A percentile compares a stretch with the other conserved stretches of the same genome.
phyloP scores from a whole-genome alignment of 2,329 filamentous ascomycete species.

The Ophiostoma pallidulum region DNA sequence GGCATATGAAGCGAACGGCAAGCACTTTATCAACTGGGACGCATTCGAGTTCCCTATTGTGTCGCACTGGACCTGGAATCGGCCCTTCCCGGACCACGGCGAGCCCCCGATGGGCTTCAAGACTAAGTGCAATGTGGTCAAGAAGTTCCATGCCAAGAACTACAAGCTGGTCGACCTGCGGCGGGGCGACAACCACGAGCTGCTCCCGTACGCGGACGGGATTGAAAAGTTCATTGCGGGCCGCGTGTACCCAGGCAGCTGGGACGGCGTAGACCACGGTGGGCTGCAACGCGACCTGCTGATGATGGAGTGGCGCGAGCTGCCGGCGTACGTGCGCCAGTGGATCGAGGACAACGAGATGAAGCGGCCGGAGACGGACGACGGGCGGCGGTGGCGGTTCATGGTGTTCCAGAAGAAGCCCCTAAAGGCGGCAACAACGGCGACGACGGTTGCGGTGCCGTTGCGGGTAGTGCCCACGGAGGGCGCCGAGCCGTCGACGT shows the following conservation, averaged over 20 bases:
- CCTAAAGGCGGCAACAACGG: slow-evolving; percentile 18
- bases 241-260: slow-evolving; percentile 29
- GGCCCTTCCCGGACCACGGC: slow-evolving; percentile 24
- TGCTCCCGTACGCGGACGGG: slow-evolving; percentile 21
- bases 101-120: slow-evolving; percentile 22
- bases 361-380: slow-evolving; percentile 6
- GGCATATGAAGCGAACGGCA: slow-evolving; percentile 7
- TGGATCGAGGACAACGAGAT: slow-evolving; percentile 27
- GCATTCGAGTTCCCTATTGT: slow-evolving; percentile 21
- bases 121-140: slow-evolving; percentile 21
- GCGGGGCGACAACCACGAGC: slow-evolving; percentile 2
- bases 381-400: slow-evolving; percentile 15
- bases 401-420: slow-evolving; percentile 15
- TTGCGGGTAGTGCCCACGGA: slow-evolving; percentile 4
- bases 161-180: slow-evolving; percentile 23
- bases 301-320: slow-evolving; percentile 27
- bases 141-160: slow-evolving; percentile 22
- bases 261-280: slow-evolving; percentile 33
- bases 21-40: slow-evolving; percentile 23
- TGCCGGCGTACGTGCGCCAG: slow-evolving; percentile 25
- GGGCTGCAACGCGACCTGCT: slow-evolving; percentile 29
- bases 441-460: slow-evolving; percentile 22
- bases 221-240: slow-evolving; percentile 21
- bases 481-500: slow-evolving; percentile 3
- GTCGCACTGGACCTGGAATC: slow-evolving; percentile 23